Evolutionary conservation across 306 rosid genomes (phyloP), one percentile per base, ranked within the genome.

Genomic region (Senna siamea): DNA sequence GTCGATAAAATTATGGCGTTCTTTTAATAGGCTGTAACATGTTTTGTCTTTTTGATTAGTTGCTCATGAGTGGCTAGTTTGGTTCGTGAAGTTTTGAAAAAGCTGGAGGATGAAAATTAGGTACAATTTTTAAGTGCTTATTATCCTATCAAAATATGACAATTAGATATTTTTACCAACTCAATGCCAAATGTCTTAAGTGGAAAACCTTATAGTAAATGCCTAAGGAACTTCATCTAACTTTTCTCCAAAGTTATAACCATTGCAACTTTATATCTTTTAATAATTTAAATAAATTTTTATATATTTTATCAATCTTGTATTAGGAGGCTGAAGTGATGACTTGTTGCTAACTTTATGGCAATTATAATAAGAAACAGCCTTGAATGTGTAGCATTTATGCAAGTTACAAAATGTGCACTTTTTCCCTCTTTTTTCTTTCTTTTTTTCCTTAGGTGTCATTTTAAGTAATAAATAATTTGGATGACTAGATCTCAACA

Each of bases 41-140:
- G 40, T 69, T 41, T 37, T 57, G 8, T 46, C 73, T 48, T 55
- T 64, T 80, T 5, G 43, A 46, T 80, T 80, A 41, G 51, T 81
- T 65, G 54, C 22, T 81, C 52, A 48, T 35, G 43, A 9, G 35
- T 72, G 66, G 40, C 2, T 63, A 59, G 30, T 74, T 28, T 60
- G 43, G 15, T 69, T 32, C 60, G 14, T 19, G 60, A 69, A 44
- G n/a, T n/a, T n/a, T n/a, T n/a, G n/a, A n/a, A n/a, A n/a, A n/a
- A n/a, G n/a, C n/a, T n/a, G n/a, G n/a, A n/a, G 74, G 48, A 69
- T 46, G 20, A 32, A 34, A 69, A 11, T 46, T 14, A 15, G 26
- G 44, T 34, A 10, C 9, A 40, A 9, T 6, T 54, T n/a, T 22
- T 18, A 38, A 14, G 69, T 32, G 2, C 23, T 38, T 56, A 35